Percentiles rank a stretch among this genome's conserved stretches.
phyloP scores from a whole-genome alignment of 2,329 filamentous ascomycete genomes.

The Xylariaceae sp. region DNA sequence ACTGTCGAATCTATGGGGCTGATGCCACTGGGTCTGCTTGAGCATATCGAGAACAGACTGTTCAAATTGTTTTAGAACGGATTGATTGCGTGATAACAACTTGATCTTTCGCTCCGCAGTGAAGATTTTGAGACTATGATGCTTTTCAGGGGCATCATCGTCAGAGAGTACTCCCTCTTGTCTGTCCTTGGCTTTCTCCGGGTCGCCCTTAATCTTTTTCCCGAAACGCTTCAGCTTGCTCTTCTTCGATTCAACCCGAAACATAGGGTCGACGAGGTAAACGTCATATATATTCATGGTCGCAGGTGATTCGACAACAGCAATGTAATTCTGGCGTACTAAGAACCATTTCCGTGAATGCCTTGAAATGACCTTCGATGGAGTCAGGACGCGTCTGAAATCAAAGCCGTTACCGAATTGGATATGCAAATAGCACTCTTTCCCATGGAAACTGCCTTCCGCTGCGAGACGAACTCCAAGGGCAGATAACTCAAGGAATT shows the following conservation, averaged over 20 bases:
- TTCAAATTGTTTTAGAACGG: conserved; percentile 86
- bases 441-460: conserved; percentile 95
- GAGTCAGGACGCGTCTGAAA: conserved; percentile 75
- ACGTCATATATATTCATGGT: conserved; percentile 99
- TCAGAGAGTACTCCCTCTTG: conserved; percentile 30
- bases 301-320: conserved; percentile 96
- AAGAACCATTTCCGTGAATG: conserved; percentile 97
- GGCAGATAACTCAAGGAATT: conserved; percentile 91
- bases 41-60: conserved; percentile 88
- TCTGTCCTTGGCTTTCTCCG: conserved; percentile 39
- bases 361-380: conserved; percentile 71
- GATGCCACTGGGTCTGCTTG: conserved; percentile 75
- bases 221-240: conserved; percentile 49
- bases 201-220: conserved; percentile 61
- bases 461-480: conserved; percentile 89
- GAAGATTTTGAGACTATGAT: conserved; percentile 81
- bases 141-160: conserved; percentile 39
- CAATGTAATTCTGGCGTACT: conserved; percentile 95
- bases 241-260: conserved; percentile 74
- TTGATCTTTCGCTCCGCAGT: conserved; percentile 93
- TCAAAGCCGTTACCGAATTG: conserved; percentile 87
- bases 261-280: conserved; percentile 89
- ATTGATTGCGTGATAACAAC: conserved; percentile 84
- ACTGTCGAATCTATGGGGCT: conserved; percentile 82
- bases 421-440: conserved; percentile 91